Conservation (phyloP, 2,329 filamentous ascomycete genomes). For the Stromatinia cepivora region DNA sequence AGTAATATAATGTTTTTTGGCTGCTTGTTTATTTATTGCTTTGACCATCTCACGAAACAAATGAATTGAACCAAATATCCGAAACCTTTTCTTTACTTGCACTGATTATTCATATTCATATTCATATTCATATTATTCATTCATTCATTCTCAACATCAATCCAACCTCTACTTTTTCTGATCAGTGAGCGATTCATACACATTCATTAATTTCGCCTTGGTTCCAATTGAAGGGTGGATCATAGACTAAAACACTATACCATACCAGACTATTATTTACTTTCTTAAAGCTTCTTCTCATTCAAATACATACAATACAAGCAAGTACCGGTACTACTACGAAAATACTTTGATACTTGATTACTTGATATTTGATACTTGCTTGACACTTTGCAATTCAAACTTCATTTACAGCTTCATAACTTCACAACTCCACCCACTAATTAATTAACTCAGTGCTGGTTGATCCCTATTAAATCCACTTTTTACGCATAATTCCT, state of each 20-base stretch:
- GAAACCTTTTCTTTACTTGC: not conserved
- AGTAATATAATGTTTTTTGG: not conserved
- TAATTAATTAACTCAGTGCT: not conserved
- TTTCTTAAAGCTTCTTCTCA: not conserved
- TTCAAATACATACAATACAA: not conserved
- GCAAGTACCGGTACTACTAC: not conserved
- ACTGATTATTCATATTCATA: not conserved
- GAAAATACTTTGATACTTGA: not conserved
- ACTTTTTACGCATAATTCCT: slow-evolving; percentile 13
- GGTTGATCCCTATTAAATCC: slow-evolving; percentile 1
- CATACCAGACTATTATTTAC: not conserved
- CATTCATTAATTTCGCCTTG: not conserved
- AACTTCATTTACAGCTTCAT: not conserved
- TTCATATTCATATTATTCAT: not conserved
- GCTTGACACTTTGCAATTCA: not conserved
- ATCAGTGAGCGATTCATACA: not conserved
- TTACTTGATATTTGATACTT: not conserved
- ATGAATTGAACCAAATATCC: not conserved
- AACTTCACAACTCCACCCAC: not conserved
- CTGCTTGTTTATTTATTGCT: not conserved
- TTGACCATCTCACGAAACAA: slow-evolving; percentile 9
- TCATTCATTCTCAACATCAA: not conserved
- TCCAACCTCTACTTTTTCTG: not conserved
- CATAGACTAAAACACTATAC: not conserved
- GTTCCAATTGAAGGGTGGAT: not conserved